phyloP scores from a whole-genome alignment of 1,139 yeast species.

The Yarrowia galli region DNA sequence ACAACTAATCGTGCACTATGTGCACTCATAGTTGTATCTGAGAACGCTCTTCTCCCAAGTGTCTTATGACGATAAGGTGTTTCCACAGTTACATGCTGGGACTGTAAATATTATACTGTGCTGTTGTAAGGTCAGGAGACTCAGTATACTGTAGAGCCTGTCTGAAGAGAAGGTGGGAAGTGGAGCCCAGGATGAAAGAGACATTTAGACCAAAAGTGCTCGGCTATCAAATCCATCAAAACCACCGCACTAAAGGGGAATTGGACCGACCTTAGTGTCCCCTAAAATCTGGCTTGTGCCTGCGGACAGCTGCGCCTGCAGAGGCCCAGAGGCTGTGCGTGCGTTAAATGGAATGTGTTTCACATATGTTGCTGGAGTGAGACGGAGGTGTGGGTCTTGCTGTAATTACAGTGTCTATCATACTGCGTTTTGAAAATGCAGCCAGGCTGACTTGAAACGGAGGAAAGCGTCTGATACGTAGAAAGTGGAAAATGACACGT shows the following conservation, averaged over 20 bases:
- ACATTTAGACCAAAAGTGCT: not conserved
- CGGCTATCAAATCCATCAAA: not conserved
- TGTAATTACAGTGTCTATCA: not conserved
- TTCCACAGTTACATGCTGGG: too few relatives aligned
- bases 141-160: too few relatives aligned
- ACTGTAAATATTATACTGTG: too few relatives aligned
- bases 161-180: too few relatives aligned
- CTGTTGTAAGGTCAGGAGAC: too few relatives aligned
- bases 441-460: too few relatives aligned
- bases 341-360: slow-evolving; percentile 6
- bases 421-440: too few relatives aligned
- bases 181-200: not conserved
- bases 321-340: not conserved
- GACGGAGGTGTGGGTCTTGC: not conserved
- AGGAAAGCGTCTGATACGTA: not conserved
- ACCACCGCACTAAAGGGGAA: not conserved
- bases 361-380: slow-evolving; percentile 6
- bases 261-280: not conserved
- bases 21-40: too few relatives aligned
- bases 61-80: too few relatives aligned
- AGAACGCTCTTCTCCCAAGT: too few relatives aligned
- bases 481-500: not conserved
- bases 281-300: not conserved
- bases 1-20: too few relatives aligned
- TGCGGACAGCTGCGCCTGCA: slow-evolving; percentile 4